Evolutionary conservation across 306 rosid species (phyloP).

Genomic region (Cucurbita maxima): DNA sequence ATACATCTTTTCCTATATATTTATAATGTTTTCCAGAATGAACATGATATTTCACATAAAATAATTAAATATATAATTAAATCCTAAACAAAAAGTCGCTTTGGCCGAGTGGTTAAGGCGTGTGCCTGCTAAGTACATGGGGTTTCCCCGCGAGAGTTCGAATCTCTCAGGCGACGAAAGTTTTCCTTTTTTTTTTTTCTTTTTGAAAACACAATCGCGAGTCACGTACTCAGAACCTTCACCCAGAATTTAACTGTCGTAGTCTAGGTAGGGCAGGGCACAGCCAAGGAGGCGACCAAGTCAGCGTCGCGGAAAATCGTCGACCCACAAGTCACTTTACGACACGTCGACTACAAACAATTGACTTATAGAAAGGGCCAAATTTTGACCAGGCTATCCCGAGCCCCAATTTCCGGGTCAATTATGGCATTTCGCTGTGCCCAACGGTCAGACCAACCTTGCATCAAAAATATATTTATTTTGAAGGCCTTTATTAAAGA

Average conservation of each 20-base stretch:
- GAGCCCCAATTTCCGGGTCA: not conserved
- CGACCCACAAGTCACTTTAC: not conserved
- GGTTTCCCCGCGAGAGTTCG: slow-evolving; percentile 1
- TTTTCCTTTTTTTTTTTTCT: not conserved
- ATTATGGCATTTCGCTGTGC: not conserved
- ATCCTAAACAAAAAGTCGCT: not conserved
- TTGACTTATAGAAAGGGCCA: not conserved
- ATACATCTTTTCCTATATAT: too few relatives aligned
- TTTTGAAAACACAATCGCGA: too few relatives aligned
- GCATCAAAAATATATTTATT: too few relatives aligned
- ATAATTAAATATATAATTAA: too few relatives aligned
- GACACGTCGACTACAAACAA: not conserved
- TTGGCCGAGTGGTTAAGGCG: not conserved
- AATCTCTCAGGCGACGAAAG: not conserved
- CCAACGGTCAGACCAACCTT: not conserved
- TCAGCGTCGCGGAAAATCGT: not conserved
- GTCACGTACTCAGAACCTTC: not conserved
- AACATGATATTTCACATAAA: too few relatives aligned
- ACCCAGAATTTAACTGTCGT: not conserved
- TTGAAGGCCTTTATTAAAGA: too few relatives aligned
- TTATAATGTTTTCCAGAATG: too few relatives aligned
- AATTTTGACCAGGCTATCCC: not conserved
- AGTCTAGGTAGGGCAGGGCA: not conserved
- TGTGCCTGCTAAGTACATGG: slow-evolving; percentile 1
- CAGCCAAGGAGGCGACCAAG: not conserved